These are phyloP conservation scores for Pleurotus djamor DNA, from an alignment of 768 basidiomycete species.

Conservation along the genomic window DNA sequence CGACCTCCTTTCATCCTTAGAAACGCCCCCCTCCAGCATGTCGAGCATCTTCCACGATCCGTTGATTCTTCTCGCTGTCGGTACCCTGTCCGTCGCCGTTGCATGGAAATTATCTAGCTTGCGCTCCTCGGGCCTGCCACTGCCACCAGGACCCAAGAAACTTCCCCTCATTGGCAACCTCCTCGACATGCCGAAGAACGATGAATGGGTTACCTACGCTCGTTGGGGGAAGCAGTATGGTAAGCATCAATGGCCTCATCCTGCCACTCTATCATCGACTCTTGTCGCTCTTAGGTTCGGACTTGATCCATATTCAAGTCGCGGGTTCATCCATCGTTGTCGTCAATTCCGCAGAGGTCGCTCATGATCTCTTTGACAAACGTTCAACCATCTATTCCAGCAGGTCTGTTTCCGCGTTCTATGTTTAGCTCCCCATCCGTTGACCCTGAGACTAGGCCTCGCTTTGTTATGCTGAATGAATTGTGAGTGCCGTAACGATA, in stretches of 20 bases:
- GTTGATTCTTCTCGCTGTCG: not conserved
- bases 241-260: not conserved
- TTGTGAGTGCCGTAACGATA: slow-evolving; percentile 8
- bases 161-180: slow-evolving; percentile 22
- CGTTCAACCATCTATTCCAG: slow-evolving; percentile 19
- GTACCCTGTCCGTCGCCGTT: not conserved
- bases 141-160: slow-evolving; percentile 24
- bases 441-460: slow-evolving; percentile 21
- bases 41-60: not conserved
- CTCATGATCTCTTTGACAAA: slow-evolving; percentile 18
- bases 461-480: slow-evolving; percentile 18
- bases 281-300: slow-evolving; percentile 13
- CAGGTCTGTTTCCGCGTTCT: slow-evolving; percentile 10
- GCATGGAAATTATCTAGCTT: not conserved
- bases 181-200: slow-evolving; percentile 15
- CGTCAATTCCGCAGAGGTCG: slow-evolving; percentile 21
- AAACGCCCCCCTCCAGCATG: not conserved
- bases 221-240: slow-evolving; percentile 19
- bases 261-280: slow-evolving; percentile 14
- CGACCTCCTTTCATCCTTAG: not conserved
- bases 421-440: slow-evolving; percentile 8
- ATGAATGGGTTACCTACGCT: slow-evolving; percentile 18
- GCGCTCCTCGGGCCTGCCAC: slow-evolving; percentile 4
- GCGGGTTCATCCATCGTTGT: slow-evolving; percentile 23
- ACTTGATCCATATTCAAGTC: slow-evolving; percentile 17